A percentile compares a stretch with the other conserved stretches of the same genome.
Conservation (phyloP, 2,329 filamentous ascomycete species). For the Pseudopithomyces maydicus region DNA sequence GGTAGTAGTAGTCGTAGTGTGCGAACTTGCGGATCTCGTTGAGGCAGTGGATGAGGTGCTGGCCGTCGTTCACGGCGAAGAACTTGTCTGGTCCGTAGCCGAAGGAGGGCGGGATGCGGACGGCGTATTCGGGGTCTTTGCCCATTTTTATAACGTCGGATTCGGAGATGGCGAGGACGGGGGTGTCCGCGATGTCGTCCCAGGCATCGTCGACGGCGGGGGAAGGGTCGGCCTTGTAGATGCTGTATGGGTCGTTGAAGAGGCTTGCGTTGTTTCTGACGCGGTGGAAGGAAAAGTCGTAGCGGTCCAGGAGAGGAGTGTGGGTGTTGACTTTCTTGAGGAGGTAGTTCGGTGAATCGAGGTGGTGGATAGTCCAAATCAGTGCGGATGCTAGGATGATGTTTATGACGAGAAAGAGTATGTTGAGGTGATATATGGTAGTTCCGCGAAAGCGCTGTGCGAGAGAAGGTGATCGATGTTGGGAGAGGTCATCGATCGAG, state of each 20-base stretch:
- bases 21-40: constrained; percentile 10
- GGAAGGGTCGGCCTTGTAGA: constrained; percentile 12
- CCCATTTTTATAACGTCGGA: constrained; percentile 7
- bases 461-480: not conserved
- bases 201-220: constrained; percentile 12
- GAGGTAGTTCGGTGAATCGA: not conserved
- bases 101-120: constrained; percentile 4
- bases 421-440: not conserved
- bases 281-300: not conserved
- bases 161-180: not conserved
- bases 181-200: constrained; percentile 8
- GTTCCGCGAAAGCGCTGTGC: not conserved
- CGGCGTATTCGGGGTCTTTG: constrained; percentile 11
- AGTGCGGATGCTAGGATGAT: not conserved
- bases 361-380: not conserved
- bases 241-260: constrained; percentile 14
- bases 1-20: constrained; percentile 8
- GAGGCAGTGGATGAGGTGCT: constrained; percentile 14
- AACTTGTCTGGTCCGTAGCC: constrained; percentile 6
- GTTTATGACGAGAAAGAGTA: not conserved
- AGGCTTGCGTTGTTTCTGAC: constrained; percentile 10
- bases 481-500: not conserved
- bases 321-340: constrained; percentile 5
- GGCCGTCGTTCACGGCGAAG: constrained; percentile 9
- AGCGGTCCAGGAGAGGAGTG: constrained; percentile 3